Conservation (phyloP, 495 filamentous ascomycete species). For the Hypomontagnella submonticulosa region DNA sequence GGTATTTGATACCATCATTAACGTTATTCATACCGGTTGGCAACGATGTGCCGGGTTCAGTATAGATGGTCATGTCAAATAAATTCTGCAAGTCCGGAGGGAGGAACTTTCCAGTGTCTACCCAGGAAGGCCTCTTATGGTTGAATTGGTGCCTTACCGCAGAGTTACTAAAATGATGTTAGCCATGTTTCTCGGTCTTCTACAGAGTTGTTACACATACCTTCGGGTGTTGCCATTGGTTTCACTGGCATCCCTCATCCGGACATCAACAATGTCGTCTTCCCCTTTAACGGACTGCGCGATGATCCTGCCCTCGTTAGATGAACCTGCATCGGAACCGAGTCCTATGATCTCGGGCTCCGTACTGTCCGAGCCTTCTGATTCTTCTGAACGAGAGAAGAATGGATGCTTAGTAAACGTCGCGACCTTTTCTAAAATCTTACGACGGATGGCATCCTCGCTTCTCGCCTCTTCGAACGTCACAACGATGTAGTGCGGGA, state of each 20-base stretch:
- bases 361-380: slow-evolving; percentile 60
- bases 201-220: slow-evolving; percentile 34
- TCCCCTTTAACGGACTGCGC: slow-evolving; percentile 85
- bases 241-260: slow-evolving; percentile 73
- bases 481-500: slow-evolving; percentile 64
- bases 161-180: slow-evolving; percentile 14
- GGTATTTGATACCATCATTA: slow-evolving; percentile 65
- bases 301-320: slow-evolving; percentile 74
- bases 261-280: slow-evolving; percentile 90
- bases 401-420: slow-evolving; percentile 55
- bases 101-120: slow-evolving; percentile 59
- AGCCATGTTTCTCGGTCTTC: slow-evolving; percentile 1
- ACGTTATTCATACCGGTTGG: slow-evolving; percentile 73
- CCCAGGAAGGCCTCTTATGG: slow-evolving; percentile 53
- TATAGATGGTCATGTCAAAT: slow-evolving; percentile 74
- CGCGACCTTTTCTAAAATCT: slow-evolving; percentile 59
- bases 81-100: slow-evolving; percentile 69
- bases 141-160: slow-evolving; percentile 34
- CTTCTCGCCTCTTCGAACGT: slow-evolving; percentile 61
- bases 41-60: slow-evolving; percentile 60
- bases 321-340: slow-evolving; percentile 78
- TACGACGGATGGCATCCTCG: slow-evolving; percentile 62
- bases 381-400: slow-evolving; percentile 60
- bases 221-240: slow-evolving; percentile 31
- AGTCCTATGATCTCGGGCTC: slow-evolving; percentile 79